Base-by-base conservation (phyloP, 768 basidiomycete species). In the Leucocoprinus sp. region DNA sequence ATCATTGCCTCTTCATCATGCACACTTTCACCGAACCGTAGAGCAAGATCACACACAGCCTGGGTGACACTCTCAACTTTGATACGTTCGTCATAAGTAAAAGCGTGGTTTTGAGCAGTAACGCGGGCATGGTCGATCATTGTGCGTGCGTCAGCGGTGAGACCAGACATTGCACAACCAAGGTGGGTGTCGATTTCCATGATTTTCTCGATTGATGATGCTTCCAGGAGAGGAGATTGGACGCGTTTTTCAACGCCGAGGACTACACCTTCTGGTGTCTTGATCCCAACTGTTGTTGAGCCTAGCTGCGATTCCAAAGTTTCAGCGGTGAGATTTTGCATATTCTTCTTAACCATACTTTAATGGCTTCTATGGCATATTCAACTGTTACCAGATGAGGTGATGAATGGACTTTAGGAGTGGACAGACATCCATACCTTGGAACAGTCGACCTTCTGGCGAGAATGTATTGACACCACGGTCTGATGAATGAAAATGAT, bases 101-200 rank as follows among this genome's bases (percentile, higher is more conserved):
- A 99, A 2, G 82, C 64, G 65, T 99, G 96, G 64, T 91, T 93
- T 64, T 95, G 90, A 11, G 89, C 78, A 4, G 96, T 98, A 48
- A 99, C 93, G 50, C 96, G 79, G 21, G 96, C 96, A 60, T 99
- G 96, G 76, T 99, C 96, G 64, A 99, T 90, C 89, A 99, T 99
- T 38, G 96, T 99, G 52, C 96, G 81, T 36, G 96, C 95, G 67
- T 99, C 96, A 45, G 96, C 95, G 45, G 92, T 96, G 51, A 99
- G 76, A 24, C 88, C 88, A 37, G 91, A 93, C 93, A 98, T 97
- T 48, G 96, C 96, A 55, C 93, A 97, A 8, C 93, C 96, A 49
- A 99, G 80, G 68, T 99, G 96, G 9, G 64, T 54, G 68, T 98
- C 96, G 57, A 99, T 98, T 70, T 99, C 96, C 95, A 99, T 97